Evolutionary conservation across 371 early-diverging fungal species (phyloP).

Genomic region (Fennellomyces sp.): DNA sequence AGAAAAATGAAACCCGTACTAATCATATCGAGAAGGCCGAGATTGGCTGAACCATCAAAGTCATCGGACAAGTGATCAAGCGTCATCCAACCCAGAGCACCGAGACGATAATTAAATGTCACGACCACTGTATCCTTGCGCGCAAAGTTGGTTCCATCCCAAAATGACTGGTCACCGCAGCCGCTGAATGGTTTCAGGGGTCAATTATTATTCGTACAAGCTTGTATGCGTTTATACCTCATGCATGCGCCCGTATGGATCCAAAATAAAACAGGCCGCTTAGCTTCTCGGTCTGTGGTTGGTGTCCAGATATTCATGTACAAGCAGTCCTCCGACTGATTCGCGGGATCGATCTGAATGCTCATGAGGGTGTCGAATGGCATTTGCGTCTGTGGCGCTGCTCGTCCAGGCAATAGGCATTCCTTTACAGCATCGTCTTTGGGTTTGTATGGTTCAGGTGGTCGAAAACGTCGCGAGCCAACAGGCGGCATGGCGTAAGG

Average conservation of each 20-base stretch:
- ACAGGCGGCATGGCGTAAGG: slow-evolving; percentile 38
- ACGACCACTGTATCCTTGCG: slow-evolving; percentile 35
- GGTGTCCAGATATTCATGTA: slow-evolving; percentile 41
- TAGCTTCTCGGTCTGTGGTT: slow-evolving; percentile 5
- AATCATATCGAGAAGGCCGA: slow-evolving; percentile 40
- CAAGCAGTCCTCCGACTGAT: slow-evolving; percentile 42
- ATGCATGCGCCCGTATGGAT: slow-evolving; percentile 39
- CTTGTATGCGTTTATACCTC: slow-evolving; percentile 14
- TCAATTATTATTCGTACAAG: background rate
- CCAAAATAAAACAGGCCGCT: slow-evolving; percentile 39
- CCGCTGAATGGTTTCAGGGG: slow-evolving; percentile 19
- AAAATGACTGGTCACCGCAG: slow-evolving; percentile 33
- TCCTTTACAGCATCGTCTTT: slow-evolving; percentile 2
- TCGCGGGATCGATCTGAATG: slow-evolving; percentile 20
- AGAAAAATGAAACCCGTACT: background rate
- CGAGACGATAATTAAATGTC: slow-evolving; percentile 41
- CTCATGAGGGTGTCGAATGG: slow-evolving; percentile 46
- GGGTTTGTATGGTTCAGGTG: slow-evolving; percentile 25
- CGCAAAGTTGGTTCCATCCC: slow-evolving; percentile 40
- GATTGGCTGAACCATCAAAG: slow-evolving; percentile 23
- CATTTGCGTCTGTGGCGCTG: slow-evolving; percentile 38
- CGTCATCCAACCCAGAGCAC: slow-evolving; percentile 36
- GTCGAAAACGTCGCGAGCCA: slow-evolving; percentile 30
- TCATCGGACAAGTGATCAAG: slow-evolving; percentile 32
- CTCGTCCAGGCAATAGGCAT: slow-evolving; percentile 22